Base-by-base conservation (phyloP, 345 rosid genomes). In the Camelina sativa region DNA sequence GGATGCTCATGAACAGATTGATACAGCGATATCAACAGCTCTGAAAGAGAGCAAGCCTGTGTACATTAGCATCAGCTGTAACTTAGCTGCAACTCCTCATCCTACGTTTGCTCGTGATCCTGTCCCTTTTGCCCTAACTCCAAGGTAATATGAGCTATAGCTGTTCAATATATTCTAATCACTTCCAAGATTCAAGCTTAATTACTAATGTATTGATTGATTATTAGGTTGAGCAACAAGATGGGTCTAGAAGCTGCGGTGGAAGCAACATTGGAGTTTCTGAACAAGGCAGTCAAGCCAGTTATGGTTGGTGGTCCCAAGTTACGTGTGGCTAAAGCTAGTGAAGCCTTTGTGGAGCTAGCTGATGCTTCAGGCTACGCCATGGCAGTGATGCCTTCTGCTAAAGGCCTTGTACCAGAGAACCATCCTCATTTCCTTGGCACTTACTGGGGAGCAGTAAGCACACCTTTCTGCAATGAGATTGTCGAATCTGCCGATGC, bases 31-130 rank as follows among this genome's bases (percentile, higher is more conserved):
- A 15, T 60, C 87, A 15, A 76, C 87, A 23, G 82, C 85, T 38
- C 48, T 85, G 66, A 82, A 76, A 57, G 88, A 88, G 48, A 88
- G 93, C 82, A 88, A 86, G 76, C 93, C 89, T 60, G 93, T 84
- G n/a, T 86, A 88, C 32, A 84, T 86, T 35, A 86, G 86, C 81
- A 77, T 88, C 16, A 78, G 86, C 72, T 88, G 93, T 15, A 86
- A 86, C 66, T 66, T 86, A 30, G 67, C 85, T 5, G 84, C 81
- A 0, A 79, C 77, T 35, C 83, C 93, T 58, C 89, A 84, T 56
- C 86, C 85, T 12, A 81, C 89, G 2, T 89, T 86, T 48, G 61
- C 46, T 46, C 75, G 43, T 19, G 80, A 84, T 22, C 88, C 93
- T 0, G 74, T 87, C 9, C 89, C 87, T 0, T 80, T 89, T n/a